Evolutionary conservation across 768 basidiomycete genomes (phyloP).

Genomic region (Boletus pseudopeckii): DNA sequence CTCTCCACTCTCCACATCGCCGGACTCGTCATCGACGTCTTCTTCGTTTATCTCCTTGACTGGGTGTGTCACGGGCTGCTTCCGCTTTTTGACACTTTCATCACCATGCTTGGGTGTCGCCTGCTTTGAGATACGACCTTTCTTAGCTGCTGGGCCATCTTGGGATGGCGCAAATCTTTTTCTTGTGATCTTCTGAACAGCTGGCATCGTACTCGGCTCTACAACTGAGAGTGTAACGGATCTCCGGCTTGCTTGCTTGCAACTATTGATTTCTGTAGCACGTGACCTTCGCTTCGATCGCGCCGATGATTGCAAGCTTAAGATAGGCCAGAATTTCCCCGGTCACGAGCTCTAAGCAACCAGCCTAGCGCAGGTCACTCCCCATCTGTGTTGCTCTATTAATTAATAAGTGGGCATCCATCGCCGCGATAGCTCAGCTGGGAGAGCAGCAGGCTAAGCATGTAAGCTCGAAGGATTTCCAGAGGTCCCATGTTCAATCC

Average conservation of each 20-base stretch:
- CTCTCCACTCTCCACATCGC: constrained; percentile 31
- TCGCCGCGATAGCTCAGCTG: too few species aligned
- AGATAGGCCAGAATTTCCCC: too few species aligned
- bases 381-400: neutral
- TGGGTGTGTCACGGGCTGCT: constrained; percentile 52
- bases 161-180: constrained; percentile 51
- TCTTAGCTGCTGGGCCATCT: constrained; percentile 51
- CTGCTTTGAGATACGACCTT: constrained; percentile 42
- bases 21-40: constrained; percentile 36
- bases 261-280: neutral
- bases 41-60: constrained; percentile 34
- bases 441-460: too few species aligned
- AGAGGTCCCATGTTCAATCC: too few species aligned
- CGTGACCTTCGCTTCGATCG: constrained; percentile 14
- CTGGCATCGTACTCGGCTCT: constrained; percentile 35
- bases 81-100: constrained; percentile 53
- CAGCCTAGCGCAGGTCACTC: neutral
- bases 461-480: too few species aligned
- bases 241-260: neutral
- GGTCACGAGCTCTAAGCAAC: neutral
- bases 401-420: too few species aligned
- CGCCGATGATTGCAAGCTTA: too few species aligned
- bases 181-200: constrained; percentile 40
- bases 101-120: constrained; percentile 13
- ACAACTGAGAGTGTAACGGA: neutral